Evolutionary conservation across 306 rosid species (phyloP).

Genomic region (Prinsepia uniflora): DNA sequence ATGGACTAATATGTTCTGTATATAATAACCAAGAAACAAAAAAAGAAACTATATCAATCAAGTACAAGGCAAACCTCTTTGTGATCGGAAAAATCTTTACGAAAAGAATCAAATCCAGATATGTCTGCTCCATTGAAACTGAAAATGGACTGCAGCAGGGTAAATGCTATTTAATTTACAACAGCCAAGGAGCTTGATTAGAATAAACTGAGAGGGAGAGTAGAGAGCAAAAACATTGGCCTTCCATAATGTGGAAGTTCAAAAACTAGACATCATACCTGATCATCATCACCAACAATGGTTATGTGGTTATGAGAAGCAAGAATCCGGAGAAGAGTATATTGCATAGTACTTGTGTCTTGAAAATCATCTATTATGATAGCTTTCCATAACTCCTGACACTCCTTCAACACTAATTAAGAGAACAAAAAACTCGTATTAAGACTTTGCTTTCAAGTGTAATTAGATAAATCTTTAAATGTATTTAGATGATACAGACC

Average conservation of each 20-base stretch:
- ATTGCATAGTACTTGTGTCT: slow-evolving; percentile 95
- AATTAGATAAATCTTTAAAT: neutral
- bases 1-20: slow-evolving; percentile 10
- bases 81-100: slow-evolving; percentile 70
- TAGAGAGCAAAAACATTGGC: slow-evolving; percentile 14
- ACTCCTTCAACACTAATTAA: slow-evolving; percentile 64
- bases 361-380: slow-evolving; percentile 94
- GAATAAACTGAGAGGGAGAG: slow-evolving; percentile 2
- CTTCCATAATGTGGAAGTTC: neutral
- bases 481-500: slow-evolving; percentile 44
- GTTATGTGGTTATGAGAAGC: slow-evolving; percentile 71
- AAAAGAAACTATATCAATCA: slow-evolving; percentile 10
- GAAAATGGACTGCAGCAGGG: slow-evolving; percentile 77
- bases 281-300: slow-evolving; percentile 97
- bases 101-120: slow-evolving; percentile 85
- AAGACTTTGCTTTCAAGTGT: neutral
- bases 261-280: slow-evolving; percentile 38
- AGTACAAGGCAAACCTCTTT: slow-evolving; percentile 59
- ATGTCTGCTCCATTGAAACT: slow-evolving; percentile 94
- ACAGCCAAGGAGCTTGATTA: slow-evolving; percentile 9
- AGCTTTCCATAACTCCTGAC: slow-evolving; percentile 76
- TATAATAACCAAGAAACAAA: slow-evolving; percentile 14
- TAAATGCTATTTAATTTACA: slow-evolving; percentile 24
- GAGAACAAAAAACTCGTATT: slow-evolving; percentile 5
- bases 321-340: slow-evolving; percentile 62